Percentiles rank a stretch among this genome's conserved stretches.
Conservation (phyloP, 176 grass and related monocot genomes). For the Neostapfia colusana region DNA sequence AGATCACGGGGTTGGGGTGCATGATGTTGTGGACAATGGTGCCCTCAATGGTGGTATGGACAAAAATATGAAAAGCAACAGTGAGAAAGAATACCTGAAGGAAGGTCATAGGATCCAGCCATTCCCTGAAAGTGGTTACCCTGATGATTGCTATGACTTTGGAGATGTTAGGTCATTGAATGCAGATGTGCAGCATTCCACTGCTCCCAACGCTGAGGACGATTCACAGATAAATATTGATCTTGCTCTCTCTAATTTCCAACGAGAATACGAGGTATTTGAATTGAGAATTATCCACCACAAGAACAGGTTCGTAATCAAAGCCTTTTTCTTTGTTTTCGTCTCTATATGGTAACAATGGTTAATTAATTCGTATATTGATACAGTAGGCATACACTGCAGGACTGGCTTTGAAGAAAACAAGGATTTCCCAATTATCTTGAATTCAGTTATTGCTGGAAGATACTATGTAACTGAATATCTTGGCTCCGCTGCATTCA, state of each 20-base stretch:
- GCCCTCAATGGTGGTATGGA: slow-evolving; percentile 22
- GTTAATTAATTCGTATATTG: slow-evolving; percentile 39
- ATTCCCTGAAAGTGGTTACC: slow-evolving; percentile 51
- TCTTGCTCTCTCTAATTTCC: slow-evolving; percentile 58
- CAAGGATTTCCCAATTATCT: slow-evolving; percentile 78
- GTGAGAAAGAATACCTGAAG: slow-evolving; percentile 51
- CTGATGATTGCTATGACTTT: slow-evolving; percentile 49
- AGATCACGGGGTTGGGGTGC: slow-evolving; percentile 29
- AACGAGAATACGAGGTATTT: slow-evolving; percentile 83
- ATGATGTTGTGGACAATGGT: slow-evolving; percentile 21
- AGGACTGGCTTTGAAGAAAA: slow-evolving; percentile 97
- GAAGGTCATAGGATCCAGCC: slow-evolving; percentile 42
- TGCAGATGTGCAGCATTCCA: slow-evolving; percentile 40
- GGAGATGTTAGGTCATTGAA: slow-evolving; percentile 40
- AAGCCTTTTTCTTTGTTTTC: slow-evolving; percentile 35
- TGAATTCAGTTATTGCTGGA: slow-evolving; percentile 85
- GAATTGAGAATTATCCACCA: slow-evolving; percentile 94
- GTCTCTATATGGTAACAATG: slow-evolving; percentile 19
- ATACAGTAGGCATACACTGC: slow-evolving; percentile 35
- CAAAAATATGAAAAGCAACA: slow-evolving; percentile 45
- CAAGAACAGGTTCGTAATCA: slow-evolving; percentile 81
- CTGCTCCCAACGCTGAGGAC: slow-evolving; percentile 47
- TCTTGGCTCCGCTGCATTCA: slow-evolving; percentile 93
- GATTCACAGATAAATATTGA: slow-evolving; percentile 56
- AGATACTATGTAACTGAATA: slow-evolving; percentile 90